phyloP scores from a whole-genome alignment of 2,329 filamentous ascomycete species.

The Colletotrichum sp. region DNA sequence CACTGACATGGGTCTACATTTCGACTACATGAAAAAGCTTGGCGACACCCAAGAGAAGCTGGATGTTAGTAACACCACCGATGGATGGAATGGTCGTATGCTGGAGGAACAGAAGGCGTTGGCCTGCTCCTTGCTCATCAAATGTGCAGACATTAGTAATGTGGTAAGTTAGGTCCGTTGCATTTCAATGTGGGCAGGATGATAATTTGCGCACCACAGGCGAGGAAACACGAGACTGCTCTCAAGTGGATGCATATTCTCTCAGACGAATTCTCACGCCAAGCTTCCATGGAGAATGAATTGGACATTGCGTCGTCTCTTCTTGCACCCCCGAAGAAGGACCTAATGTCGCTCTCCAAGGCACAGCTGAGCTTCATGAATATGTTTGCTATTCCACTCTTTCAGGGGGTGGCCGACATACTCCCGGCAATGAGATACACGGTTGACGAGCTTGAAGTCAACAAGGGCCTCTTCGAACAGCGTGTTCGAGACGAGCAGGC shows the following conservation, averaged over 20 bases:
- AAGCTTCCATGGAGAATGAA: conserved; percentile 89
- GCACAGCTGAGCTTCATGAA: conserved; percentile 97
- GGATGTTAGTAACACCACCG: conserved; percentile 66
- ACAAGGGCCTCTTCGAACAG: conserved; percentile 75
- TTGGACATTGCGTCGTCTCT: conserved; percentile 87
- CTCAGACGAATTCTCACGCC: conserved; percentile 94
- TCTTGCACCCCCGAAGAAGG: conserved; percentile 83
- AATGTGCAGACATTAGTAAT: conserved; percentile 98
- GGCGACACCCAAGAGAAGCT: conserved; percentile 82
- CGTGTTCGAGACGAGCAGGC: conserved; percentile 69
- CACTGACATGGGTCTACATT: conserved; percentile 97
- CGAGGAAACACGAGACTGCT: conserved; percentile 82
- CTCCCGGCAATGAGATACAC: conserved; percentile 86
- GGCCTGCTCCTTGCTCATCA: conserved; percentile 91
- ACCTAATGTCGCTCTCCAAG: conserved; percentile 80
- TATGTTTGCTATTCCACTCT: conserved; percentile 90
- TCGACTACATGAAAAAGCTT: conserved; percentile 93
- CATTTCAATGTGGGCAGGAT: background rate
- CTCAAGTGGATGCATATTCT: conserved; percentile 90
- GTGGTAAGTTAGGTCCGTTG: conserved; percentile 67
- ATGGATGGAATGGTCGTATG: conserved; percentile 79
- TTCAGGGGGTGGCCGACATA: conserved; percentile 85
- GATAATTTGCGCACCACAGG: conserved; percentile 53
- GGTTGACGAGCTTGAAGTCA: conserved; percentile 79
- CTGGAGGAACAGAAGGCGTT: conserved; percentile 79